Evolutionary conservation across 768 basidiomycete genomes (phyloP), one percentile per base, ranked within the genome.

Genomic region (Lactifluus piperatus): DNA sequence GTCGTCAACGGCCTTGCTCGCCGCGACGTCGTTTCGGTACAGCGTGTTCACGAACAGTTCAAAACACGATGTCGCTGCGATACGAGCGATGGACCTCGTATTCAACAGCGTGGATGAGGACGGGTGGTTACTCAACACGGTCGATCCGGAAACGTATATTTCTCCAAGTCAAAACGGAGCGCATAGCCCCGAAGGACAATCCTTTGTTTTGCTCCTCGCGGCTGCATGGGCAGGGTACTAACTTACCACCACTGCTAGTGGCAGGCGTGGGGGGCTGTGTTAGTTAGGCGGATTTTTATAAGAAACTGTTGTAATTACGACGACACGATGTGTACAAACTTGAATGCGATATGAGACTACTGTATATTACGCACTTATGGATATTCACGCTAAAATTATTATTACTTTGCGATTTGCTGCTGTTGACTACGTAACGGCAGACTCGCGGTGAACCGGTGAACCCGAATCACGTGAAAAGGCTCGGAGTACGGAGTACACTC

Each of bases 1-100:
- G 3, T 69, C 83, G 2, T 73, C 76, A 16, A 84, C 83, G 4
- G 82, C 83, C 0, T 72, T 85, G 5, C 72, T 85, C 45, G 82
- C 81, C 3, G 73, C 82, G 2, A 73, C 76, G 10, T 80, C 81
- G 6, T 83, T 80, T 66, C 77, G 83, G 34, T 74, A 81, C 69
- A 78, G 80, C 14, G 62, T 68, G 3, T 69, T 80, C 57, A 76
- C 75, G 5, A 66, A 71, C 34, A 70, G 74, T 59, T 64, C 63
- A 27, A 67, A 70, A 11, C 69, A 75, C 52, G 68, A 81, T 37
- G 67, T 70, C 1, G 64, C 72, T 24, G 81, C 81, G 6, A 69
- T 74, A 60, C 71, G 67, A 41, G 79, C 76, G 2, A 63, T 76
- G 43, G 50, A 66, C 18, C 64, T 77, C 22, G 70, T 80, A 32